phyloP scores from a whole-genome alignment of 306 rosid species.

The Quercus glauca region DNA sequence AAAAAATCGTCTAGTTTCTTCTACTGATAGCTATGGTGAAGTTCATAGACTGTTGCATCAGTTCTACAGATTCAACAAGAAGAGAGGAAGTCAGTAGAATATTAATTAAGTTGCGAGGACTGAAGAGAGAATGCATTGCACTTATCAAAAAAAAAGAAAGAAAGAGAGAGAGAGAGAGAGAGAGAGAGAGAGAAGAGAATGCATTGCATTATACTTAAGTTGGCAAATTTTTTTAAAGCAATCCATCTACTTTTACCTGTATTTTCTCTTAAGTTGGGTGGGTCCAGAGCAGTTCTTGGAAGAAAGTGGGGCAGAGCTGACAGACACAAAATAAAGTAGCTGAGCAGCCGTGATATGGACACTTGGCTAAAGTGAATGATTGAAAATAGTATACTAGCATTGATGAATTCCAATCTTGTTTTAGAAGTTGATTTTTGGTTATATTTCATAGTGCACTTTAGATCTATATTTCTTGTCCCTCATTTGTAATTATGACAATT shows the following conservation, averaged over 20 bases:
- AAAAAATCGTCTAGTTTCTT: constrained; percentile 61
- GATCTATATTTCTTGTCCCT: not conserved
- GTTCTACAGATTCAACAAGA: constrained; percentile 66
- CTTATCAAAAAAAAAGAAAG: not conserved
- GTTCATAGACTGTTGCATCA: constrained; percentile 74
- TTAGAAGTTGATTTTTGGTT: no score
- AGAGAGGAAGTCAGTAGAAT: constrained; percentile 18
- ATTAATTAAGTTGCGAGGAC: not conserved
- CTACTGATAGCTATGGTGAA: constrained; percentile 70
- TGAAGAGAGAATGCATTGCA: not conserved
- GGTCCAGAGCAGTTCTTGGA: not conserved
- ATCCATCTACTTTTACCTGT: not conserved
- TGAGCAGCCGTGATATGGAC: not conserved
- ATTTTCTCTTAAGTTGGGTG: not conserved
- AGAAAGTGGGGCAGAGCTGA: not conserved
- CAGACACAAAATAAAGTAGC: not conserved
- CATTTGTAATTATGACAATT: no score
- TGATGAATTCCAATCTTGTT: no score
- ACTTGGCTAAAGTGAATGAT: no score
- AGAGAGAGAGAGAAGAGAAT: not conserved
- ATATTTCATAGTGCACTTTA: not conserved
- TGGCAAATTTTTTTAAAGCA: not conserved
- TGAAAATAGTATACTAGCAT: no score
- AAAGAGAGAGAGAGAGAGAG: no score
- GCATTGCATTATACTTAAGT: not conserved